phyloP scores from a whole-genome alignment of 768 basidiomycete genomes.

The Tephrocybe rancida region DNA sequence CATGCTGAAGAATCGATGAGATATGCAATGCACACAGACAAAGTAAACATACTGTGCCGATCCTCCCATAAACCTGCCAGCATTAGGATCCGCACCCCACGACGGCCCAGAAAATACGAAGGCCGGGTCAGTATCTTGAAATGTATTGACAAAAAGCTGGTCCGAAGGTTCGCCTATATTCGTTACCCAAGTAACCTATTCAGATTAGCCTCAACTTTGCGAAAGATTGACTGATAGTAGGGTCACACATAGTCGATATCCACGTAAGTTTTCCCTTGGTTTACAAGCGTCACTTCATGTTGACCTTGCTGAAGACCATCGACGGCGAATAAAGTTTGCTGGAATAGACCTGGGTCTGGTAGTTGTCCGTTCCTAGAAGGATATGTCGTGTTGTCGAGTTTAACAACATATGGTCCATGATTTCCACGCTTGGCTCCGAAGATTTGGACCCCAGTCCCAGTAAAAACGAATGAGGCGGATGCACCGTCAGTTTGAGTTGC shows the following conservation, averaged over 20 bases:
- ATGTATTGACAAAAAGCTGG: conserved; percentile 23
- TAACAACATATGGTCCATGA: conserved; percentile 46
- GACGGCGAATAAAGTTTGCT: conserved; percentile 39
- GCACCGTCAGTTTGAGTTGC: conserved; percentile 34
- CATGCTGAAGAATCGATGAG: conserved; percentile 25
- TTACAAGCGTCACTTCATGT: conserved; percentile 41
- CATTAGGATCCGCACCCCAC: conserved; percentile 35
- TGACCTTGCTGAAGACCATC: conserved; percentile 30
- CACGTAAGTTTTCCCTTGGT: conserved; percentile 28
- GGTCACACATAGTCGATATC: conserved; percentile 56
- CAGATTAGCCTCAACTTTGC: too few relatives aligned
- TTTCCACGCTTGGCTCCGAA: conserved; percentile 52
- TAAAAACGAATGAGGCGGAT: conserved; percentile 42
- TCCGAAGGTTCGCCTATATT: conserved; percentile 29
- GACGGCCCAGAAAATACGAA: conserved; percentile 35
- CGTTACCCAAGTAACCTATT: conserved; percentile 34
- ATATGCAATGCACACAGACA: background rate
- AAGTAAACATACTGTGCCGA: conserved; percentile 38
- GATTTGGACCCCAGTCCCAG: conserved; percentile 49
- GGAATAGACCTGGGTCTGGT: conserved; percentile 33
- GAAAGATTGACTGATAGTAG: background rate
- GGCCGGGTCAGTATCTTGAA: conserved; percentile 36
- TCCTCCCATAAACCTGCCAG: conserved; percentile 42
- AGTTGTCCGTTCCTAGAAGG: conserved; percentile 28
- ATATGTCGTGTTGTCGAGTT: conserved; percentile 37